Base-by-base conservation (phyloP, 2,329 filamentous ascomycete genomes). In the Epichloe brachyelytri region DNA sequence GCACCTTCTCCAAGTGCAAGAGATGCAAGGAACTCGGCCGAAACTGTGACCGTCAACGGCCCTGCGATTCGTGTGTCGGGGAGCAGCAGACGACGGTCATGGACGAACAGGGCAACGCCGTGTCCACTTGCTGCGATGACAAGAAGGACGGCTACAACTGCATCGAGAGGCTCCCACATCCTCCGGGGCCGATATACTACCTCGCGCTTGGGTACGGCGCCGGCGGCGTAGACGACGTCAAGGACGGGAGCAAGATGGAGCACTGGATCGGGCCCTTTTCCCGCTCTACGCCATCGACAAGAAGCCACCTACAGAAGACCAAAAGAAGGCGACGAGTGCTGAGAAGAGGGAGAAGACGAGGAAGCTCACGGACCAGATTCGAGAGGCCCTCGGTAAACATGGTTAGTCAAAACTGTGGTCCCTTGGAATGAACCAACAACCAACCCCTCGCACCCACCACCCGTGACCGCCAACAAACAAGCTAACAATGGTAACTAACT, bases 21-120 rank as follows among this genome's bases (percentile, higher is more conserved):
- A 51, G 51, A 15, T 68, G 65, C 54, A 14, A 47, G 4, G 38
- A 49, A 1, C 56, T 41, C 6, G 54, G 54, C 3, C 45, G 59
- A 1, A 57, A 60, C 48, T 70, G 68, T 52, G 68, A 70, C 46
- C 61, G 63, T 1, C 65, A 66, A 49, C 60, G 66, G 19, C 68
- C 68, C 1, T 70, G 68, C 51, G 64, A 69, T 48, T 64, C 60
- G 4, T 70, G 68, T 56, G 50, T 54, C 11, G 15, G 45, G 7
- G 19, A 48, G 11, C 36, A 48, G 11, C 36, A 51, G 19, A 50
- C 3, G 52, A 57, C 0, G 26, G 48, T 8, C 0, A 44, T 11
- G 14, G n/a, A 38, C 39, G 10, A 20, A 8, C 2, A 33, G 0
- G 33, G 20, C 15, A 11, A 37, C 12, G 22, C 5, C 14, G 12